Base-by-base conservation (phyloP, 75 land plant species). In the Cryptomeria japonica region DNA sequence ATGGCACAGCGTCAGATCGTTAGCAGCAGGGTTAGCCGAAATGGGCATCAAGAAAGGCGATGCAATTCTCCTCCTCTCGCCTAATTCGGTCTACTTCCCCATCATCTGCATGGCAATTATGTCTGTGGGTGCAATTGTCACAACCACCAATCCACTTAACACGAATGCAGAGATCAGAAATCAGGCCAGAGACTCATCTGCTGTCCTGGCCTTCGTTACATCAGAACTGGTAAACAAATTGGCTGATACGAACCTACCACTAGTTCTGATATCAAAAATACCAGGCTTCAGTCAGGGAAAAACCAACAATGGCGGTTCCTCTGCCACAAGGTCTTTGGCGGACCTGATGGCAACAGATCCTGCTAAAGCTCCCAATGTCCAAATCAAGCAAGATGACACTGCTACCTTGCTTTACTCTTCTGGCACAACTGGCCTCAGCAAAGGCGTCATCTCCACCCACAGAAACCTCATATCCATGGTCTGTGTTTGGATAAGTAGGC, bases 81-180 rank as follows among this genome's bases (percentile, higher is more conserved):
- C 99, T 15, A 98, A 98, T 89, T 97, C 96, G 13, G 88, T 97
- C 87, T 84, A 87, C 92, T 97, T 96, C 88, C 96, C 99, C 53
- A 86, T 97, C 73, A 90, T 95, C 86, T 93, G 92, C 92, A 91
- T 97, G 86, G 92, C 95, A 75, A 95, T 92, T 51, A 91, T 97
- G 92, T 93, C 94, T 75, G 88, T 96, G 77, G 99, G 99, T 56
- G 97, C 96, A 90, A 86, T 97, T 84, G 87, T 96, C 88, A 98
- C 99, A 88, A 97, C 99, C 87, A 94, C 96, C 86, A 98, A 98
- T 80, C 99, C 96, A 13, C 91, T 98, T 89, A 98, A 97, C 93
- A 96, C 96, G 32, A 64, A 94, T 5, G 53, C 53, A 13, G 99
- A 98, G 88, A 93, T 98, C 89, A 87, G 89, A 47, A 95, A 93